Conservation (phyloP, 2,329 filamentous ascomycete genomes). For the Monilinia fructigena region DNA sequence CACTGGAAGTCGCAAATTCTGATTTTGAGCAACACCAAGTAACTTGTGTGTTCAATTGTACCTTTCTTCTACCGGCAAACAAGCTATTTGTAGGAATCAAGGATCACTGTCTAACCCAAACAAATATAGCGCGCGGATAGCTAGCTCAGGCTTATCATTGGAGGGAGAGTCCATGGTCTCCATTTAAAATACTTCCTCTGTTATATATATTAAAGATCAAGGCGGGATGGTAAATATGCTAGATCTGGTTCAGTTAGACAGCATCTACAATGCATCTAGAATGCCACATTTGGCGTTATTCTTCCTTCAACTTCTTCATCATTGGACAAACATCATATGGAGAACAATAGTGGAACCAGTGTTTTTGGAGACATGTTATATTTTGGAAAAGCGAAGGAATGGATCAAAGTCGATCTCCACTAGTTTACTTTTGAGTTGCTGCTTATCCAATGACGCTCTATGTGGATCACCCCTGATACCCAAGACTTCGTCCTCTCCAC, state of each 20-base stretch:
- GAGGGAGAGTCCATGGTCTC: background rate
- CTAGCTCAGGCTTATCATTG: background rate
- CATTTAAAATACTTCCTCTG: background rate
- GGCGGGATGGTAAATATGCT: background rate
- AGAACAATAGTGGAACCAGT: conserved; percentile 14
- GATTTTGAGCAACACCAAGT: background rate
- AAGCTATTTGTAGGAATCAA: background rate
- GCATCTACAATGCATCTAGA: background rate
- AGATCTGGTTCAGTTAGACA: background rate
- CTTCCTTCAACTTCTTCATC: background rate
- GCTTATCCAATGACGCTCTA: conserved; percentile 15
- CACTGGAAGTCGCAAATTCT: background rate
- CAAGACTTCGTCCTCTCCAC: conserved; percentile 11
- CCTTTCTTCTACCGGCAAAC: conserved; percentile 5
- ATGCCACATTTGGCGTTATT: conserved; percentile 12
- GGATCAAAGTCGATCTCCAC: conserved; percentile 18
- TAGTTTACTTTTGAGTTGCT: conserved; percentile 12
- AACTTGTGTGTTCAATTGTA: background rate
- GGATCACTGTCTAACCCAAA: background rate
- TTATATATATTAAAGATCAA: background rate
- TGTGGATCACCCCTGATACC: conserved; percentile 2
- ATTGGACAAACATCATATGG: background rate
- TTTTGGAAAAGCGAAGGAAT: background rate
- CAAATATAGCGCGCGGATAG: background rate
- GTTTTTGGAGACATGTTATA: conserved; percentile 3